Percentiles rank a stretch among this genome's conserved stretches.
Evolutionary conservation across 495 filamentous ascomycete genomes (phyloP).

Genomic region (Massariosphaeria phaeospora): DNA sequence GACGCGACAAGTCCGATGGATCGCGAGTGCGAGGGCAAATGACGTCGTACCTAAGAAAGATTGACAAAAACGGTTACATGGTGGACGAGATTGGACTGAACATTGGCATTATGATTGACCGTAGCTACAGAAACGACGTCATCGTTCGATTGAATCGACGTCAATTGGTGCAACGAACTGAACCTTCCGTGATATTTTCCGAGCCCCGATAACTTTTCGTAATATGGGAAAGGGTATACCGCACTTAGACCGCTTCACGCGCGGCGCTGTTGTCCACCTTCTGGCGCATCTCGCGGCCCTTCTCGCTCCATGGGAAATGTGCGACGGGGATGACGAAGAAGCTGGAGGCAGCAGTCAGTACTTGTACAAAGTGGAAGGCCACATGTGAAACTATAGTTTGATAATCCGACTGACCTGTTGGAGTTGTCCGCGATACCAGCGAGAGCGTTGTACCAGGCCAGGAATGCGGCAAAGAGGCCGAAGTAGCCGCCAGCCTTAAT

Average conservation of each 20-base stretch:
- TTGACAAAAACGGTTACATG: too few species aligned
- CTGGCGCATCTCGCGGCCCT: conserved; percentile 59
- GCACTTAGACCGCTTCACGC: neutral
- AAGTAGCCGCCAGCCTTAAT: conserved; percentile 83
- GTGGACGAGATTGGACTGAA: too few species aligned
- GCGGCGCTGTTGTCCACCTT: conserved; percentile 41
- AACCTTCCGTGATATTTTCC: too few species aligned
- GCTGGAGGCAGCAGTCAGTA: conserved; percentile 44
- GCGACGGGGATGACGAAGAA: conserved; percentile 95
- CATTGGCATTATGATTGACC: too few species aligned
- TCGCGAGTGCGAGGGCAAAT: too few species aligned
- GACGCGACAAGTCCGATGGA: too few species aligned
- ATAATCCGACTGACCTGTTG: conserved; percentile 55
- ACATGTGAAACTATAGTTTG: neutral
- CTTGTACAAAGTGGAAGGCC: neutral
- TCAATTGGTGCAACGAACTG: too few species aligned
- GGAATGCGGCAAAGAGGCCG: conserved; percentile 80
- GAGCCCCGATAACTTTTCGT: too few species aligned
- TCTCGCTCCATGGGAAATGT: conserved; percentile 96
- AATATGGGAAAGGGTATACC: too few species aligned
- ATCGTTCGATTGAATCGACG: too few species aligned
- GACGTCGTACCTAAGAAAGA: too few species aligned
- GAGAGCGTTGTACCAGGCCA: conserved; percentile 95
- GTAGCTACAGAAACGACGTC: too few species aligned
- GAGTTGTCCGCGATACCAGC: conserved; percentile 84